A percentile compares a stretch with the other conserved stretches of the same genome.
Evolutionary conservation across 768 basidiomycete species (phyloP).

Genomic region (Boletus subparvulus): DNA sequence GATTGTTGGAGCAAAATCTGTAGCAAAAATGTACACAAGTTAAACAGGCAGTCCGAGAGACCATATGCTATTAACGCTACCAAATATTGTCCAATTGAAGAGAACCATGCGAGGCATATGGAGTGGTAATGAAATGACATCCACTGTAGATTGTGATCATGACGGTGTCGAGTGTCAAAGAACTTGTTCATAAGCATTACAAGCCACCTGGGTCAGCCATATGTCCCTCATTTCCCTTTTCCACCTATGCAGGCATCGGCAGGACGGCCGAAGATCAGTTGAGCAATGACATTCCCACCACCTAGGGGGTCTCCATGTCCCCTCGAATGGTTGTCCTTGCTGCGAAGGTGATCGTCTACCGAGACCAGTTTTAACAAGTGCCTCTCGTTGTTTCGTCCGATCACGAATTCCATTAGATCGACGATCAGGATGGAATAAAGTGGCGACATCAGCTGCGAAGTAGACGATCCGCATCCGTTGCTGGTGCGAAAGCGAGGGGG

Average conservation of each 20-base stretch:
- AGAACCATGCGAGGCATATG: background rate
- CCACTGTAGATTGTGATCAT: background rate
- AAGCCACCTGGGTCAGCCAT: conserved; percentile 50
- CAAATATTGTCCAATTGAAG: conserved; percentile 10
- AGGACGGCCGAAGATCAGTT: conserved; percentile 20
- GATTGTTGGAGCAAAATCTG: background rate
- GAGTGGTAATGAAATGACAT: background rate
- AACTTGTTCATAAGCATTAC: conserved; percentile 42
- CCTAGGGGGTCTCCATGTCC: conserved; percentile 33
- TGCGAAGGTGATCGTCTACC: conserved; percentile 7
- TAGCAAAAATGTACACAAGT: background rate
- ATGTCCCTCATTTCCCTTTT: conserved; percentile 41
- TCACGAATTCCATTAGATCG: conserved; percentile 15
- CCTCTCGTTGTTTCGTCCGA: conserved; percentile 1
- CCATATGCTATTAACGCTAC: background rate
- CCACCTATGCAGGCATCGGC: conserved; percentile 35
- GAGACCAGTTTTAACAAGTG: conserved; percentile 5
- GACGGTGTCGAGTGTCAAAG: conserved; percentile 1
- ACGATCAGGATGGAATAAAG: conserved; percentile 41
- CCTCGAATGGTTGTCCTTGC: conserved; percentile 28
- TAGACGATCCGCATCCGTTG: conserved; percentile 54
- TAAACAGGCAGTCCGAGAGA: background rate
- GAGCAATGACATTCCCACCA: conserved; percentile 36
- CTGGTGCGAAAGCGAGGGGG: conserved; percentile 52
- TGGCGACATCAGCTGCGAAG: conserved; percentile 48